A percentile compares a stretch with the other conserved stretches of the same genome.
phyloP scores from a whole-genome alignment of 2,329 filamentous ascomycete species.

The Aspergillus fijiensis region DNA sequence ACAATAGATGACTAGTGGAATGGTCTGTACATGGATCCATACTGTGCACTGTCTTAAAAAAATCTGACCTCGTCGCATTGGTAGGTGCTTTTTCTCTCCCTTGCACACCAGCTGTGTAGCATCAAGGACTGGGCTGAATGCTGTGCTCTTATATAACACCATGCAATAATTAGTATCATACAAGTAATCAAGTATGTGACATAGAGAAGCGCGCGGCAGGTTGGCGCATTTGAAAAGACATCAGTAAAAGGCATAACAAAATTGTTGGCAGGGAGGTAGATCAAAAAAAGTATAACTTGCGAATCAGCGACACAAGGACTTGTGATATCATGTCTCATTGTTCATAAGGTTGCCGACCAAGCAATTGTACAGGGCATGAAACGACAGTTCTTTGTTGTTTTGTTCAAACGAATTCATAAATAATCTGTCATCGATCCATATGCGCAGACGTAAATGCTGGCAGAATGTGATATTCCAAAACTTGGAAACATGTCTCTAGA shows the following conservation, averaged over 20 bases:
- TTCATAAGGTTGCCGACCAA: slow-evolving; percentile 12
- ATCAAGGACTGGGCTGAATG: background rate
- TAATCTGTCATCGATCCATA: slow-evolving; percentile 1
- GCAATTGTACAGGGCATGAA: background rate
- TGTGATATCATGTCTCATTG: slow-evolving; percentile 10
- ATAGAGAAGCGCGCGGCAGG: slow-evolving; percentile 14
- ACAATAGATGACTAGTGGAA: background rate
- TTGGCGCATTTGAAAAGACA: background rate
- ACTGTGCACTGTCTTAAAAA: background rate
- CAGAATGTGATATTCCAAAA: slow-evolving; percentile 1
- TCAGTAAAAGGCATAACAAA: background rate
- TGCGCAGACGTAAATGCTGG: slow-evolving; percentile 5
- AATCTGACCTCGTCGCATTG: background rate
- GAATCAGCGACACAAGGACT: slow-evolving; percentile 5
- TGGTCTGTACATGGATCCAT: background rate
- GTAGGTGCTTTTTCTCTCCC: background rate
- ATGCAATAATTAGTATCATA: slow-evolving; percentile 8
- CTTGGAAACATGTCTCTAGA: no score
- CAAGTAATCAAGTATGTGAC: slow-evolving; percentile 12
- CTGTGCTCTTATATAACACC: slow-evolving; percentile 12
- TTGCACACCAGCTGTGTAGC: background rate
- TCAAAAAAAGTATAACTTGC: background rate
- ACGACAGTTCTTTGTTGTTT: background rate
- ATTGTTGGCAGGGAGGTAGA: background rate
- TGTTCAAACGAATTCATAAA: background rate